phyloP scores from a whole-genome alignment of 2,329 filamentous ascomycete genomes.

The Periconia sp. region DNA sequence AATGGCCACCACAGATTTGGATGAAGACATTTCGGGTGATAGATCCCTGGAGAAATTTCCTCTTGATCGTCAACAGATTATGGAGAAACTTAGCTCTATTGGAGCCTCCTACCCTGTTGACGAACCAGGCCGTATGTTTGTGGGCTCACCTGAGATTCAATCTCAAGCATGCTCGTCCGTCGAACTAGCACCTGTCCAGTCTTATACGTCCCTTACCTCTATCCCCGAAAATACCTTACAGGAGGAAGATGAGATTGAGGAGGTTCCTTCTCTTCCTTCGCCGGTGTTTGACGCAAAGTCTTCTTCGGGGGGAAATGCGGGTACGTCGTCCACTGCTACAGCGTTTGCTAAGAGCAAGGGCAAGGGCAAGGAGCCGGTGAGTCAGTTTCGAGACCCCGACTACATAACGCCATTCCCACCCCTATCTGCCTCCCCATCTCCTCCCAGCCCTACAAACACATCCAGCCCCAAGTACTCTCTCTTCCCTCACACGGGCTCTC shows the following conservation, averaged over 20 bases:
- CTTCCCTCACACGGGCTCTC: no score
- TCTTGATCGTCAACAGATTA: constrained; percentile 26
- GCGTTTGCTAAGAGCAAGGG: no score
- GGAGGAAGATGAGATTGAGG: constrained; percentile 3
- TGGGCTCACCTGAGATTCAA: constrained; percentile 24
- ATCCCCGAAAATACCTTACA: background rate
- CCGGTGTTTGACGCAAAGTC: background rate
- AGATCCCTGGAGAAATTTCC: constrained; percentile 33
- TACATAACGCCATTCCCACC: no score
- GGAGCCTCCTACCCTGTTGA: constrained; percentile 28
- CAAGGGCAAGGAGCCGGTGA: no score
- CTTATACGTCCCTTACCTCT: constrained; percentile 29
- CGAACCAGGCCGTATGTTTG: constrained; percentile 12
- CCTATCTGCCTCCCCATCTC: no score
- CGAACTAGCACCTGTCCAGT: constrained; percentile 28
- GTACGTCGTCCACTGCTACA: no score
- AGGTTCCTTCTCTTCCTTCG: background rate
- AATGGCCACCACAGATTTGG: constrained; percentile 29
- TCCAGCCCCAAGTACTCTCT: no score
- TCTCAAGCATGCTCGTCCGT: constrained; percentile 36
- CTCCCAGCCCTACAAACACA: no score
- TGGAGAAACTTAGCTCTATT: constrained; percentile 32
- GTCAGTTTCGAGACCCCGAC: no score
- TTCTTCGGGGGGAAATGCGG: background rate
- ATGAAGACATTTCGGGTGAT: constrained; percentile 30